These are phyloP conservation scores for Epichloe scottii DNA, from an alignment of 2,329 filamentous ascomycete species.

Conservation along the genomic window DNA sequence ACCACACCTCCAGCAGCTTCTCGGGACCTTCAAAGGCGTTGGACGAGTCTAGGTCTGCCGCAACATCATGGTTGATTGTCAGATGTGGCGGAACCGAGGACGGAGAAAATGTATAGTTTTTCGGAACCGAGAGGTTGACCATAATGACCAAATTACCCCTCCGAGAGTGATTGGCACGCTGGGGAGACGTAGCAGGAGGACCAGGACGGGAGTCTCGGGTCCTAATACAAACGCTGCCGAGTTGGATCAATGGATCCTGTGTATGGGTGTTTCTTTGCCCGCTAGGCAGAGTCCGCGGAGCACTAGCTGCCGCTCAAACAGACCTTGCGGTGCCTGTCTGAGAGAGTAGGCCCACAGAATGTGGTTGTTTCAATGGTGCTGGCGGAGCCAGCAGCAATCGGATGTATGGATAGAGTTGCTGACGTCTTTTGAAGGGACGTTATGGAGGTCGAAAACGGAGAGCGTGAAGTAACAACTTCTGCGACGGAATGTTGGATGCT, in stretches of 20 bases:
- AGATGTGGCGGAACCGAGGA: conserved; percentile 76
- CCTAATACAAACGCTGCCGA: not conserved
- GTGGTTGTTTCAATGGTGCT: conserved; percentile 53
- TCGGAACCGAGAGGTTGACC: conserved; percentile 71
- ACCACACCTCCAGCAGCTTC: conserved; percentile 98
- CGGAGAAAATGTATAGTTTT: conserved; percentile 71
- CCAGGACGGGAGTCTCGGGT: not conserved
- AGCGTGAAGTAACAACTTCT: conserved; percentile 69
- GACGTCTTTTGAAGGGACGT: conserved; percentile 63
- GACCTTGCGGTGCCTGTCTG: conserved; percentile 86
- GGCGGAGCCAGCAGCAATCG: conserved; percentile 77
- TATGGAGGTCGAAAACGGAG: conserved; percentile 85
- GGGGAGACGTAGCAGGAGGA: not conserved
- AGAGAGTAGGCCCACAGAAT: conserved; percentile 93
- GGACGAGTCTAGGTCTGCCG: conserved; percentile 81
- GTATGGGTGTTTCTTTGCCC: conserved; percentile 15
- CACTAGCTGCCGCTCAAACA: conserved; percentile 97
- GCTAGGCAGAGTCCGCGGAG: conserved; percentile 57
- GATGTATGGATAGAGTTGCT: conserved; percentile 20
- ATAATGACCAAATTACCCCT: conserved; percentile 31
- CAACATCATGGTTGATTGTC: conserved; percentile 94
- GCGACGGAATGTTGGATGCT: conserved; percentile 78
- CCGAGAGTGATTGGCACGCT: not conserved
- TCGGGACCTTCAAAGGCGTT: conserved; percentile 97
- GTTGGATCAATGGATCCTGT: not conserved